A percentile compares a stretch with the other conserved stretches of the same genome.
Conservation (phyloP, 495 filamentous ascomycete species). For the Tuber aestivum region DNA sequence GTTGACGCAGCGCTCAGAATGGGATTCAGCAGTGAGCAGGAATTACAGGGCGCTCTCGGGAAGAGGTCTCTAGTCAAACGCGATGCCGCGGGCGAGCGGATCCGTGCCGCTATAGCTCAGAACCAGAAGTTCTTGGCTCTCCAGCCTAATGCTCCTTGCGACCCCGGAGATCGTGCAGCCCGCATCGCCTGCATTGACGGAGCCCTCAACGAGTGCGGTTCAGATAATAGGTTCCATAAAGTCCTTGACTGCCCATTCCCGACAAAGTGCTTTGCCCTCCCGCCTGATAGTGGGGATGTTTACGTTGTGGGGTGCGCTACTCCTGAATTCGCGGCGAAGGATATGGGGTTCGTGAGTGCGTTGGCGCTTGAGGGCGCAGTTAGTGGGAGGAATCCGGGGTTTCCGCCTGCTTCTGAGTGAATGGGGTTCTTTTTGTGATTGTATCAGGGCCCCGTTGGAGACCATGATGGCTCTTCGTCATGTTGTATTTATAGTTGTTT, state of each 20-base stretch:
- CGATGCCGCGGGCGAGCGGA: not conserved
- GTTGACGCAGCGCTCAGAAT: conserved; percentile 27
- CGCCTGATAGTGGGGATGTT: conserved; percentile 11
- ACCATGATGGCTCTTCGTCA: not conserved
- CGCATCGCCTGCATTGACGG: conserved; percentile 18
- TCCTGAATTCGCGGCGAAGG: conserved; percentile 18
- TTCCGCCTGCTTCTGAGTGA: not conserved
- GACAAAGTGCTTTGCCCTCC: conserved; percentile 17
- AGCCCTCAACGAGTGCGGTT: conserved; percentile 11
- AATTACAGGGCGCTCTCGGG: conserved; percentile 10
- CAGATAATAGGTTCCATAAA: conserved; percentile 5
- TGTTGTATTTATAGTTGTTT: not conserved
- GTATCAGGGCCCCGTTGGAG: too few relatives aligned
- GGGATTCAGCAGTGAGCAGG: conserved; percentile 17
- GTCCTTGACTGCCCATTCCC: conserved; percentile 9
- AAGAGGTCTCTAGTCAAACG: not conserved
- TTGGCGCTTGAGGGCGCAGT: not conserved
- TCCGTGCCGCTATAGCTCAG: conserved; percentile 8
- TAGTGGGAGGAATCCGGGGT: not conserved
- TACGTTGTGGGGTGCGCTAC: conserved; percentile 20
- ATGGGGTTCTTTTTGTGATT: not conserved
- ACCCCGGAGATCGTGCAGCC: conserved; percentile 4
- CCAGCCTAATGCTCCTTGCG: conserved; percentile 10
- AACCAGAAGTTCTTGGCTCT: conserved; percentile 19
- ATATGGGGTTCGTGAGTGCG: conserved; percentile 20